These are phyloP conservation scores for Deinandra increscens DNA, from an alignment of 129 eudicot genomes.

Conservation along the genomic window DNA sequence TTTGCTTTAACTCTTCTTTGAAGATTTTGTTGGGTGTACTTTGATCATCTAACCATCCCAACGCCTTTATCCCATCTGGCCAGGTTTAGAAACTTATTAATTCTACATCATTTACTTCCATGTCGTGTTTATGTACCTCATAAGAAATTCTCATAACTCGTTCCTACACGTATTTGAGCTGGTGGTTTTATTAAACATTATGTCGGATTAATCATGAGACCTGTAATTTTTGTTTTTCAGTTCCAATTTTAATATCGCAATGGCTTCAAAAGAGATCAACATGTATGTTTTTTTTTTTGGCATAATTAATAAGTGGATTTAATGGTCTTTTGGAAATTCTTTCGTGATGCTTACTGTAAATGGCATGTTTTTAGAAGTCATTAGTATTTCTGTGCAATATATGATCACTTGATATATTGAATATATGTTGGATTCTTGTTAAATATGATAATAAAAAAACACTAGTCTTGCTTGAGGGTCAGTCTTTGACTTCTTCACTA, in stretches of 20 bases:
- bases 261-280: slow-evolving; percentile 98
- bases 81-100: too few relatives aligned
- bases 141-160: too few relatives aligned
- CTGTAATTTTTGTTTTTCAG: slow-evolving; percentile 36
- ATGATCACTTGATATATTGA: not conserved
- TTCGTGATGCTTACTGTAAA: not conserved
- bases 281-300: slow-evolving; percentile 61
- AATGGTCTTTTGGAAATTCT: not conserved
- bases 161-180: too few relatives aligned
- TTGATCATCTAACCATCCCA: too few relatives aligned
- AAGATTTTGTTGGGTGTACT: slow-evolving; percentile 33
- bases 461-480: not conserved
- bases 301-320: not conserved
- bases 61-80: too few relatives aligned
- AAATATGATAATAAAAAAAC: not conserved
- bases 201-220: not conserved
- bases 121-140: too few relatives aligned
- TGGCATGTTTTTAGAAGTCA: not conserved
- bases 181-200: not conserved
- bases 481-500: not conserved
- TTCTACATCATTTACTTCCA: too few relatives aligned
- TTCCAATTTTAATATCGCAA: slow-evolving; percentile 83
- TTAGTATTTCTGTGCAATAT: not conserved
- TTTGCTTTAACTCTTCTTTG: slow-evolving; percentile 1
- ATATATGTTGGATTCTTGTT: not conserved